A percentile compares a stretch with the other conserved stretches of the same genome.
Evolutionary conservation across 768 basidiomycete genomes (phyloP).

Genomic region (Tricholoma hemisulphureum): DNA sequence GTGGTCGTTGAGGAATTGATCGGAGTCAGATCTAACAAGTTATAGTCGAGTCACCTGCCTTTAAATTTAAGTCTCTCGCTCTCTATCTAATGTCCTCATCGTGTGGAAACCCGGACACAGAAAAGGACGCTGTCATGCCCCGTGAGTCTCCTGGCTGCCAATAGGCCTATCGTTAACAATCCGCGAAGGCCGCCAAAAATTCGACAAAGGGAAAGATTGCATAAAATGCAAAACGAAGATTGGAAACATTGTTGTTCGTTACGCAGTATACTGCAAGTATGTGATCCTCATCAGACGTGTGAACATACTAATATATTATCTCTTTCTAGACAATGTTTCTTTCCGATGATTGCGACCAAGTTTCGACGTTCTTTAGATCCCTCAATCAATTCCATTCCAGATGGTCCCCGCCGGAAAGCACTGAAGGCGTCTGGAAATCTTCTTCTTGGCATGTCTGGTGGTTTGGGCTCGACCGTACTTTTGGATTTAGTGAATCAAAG

Average conservation of each 20-base stretch:
- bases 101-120: conserved; percentile 64
- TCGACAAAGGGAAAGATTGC: conserved; percentile 64
- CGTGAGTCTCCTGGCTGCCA: conserved; percentile 40
- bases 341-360: conserved; percentile 56
- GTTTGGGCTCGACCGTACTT: conserved; percentile 70
- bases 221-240: conserved; percentile 68
- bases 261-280: conserved; percentile 85
- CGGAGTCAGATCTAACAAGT: too few species aligned
- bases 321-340: conserved; percentile 64
- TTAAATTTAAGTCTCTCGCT: too few species aligned
- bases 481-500: conserved; percentile 63
- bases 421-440: conserved; percentile 70
- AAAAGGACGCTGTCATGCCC: conserved; percentile 63
- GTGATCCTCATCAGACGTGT: conserved; percentile 12
- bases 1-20: too few species aligned
- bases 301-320: not conserved
- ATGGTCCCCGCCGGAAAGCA: conserved; percentile 54
- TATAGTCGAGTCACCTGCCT: too few species aligned
- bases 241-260: conserved; percentile 73
- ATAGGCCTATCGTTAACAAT: not conserved
- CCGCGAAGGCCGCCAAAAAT: conserved; percentile 57
- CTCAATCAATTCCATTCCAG: conserved; percentile 52
- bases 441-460: conserved; percentile 73
- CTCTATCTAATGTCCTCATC: conserved; percentile 38
- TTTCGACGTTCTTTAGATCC: conserved; percentile 69